Evolutionary conservation across 2,329 filamentous ascomycete genomes (phyloP).

Genomic region (Dothidotthia symphoricarpi): DNA sequence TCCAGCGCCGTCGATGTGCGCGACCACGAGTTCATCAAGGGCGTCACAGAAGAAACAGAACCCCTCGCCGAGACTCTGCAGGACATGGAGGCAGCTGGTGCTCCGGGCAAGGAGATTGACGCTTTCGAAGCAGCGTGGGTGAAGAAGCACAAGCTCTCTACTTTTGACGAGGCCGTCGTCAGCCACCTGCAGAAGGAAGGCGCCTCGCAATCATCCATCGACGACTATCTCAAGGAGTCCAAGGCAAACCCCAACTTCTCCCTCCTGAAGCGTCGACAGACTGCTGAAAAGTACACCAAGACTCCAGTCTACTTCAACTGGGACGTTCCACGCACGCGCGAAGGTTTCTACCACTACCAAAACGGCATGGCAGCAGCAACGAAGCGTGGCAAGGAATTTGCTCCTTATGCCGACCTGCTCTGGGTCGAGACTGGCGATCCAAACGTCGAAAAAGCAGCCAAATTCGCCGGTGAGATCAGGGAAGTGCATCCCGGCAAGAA

Average conservation of each 20-base stretch:
- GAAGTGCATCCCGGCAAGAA: slow-evolving; percentile 72
- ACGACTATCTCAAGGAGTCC: slow-evolving; percentile 65
- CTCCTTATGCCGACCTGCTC: slow-evolving; percentile 87
- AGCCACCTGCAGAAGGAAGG: slow-evolving; percentile 69
- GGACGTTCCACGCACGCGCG: slow-evolving; percentile 87
- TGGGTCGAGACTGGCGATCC: slow-evolving; percentile 97
- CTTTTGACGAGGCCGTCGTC: slow-evolving; percentile 86
- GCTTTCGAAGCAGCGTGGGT: slow-evolving; percentile 85
- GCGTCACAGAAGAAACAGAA: slow-evolving; percentile 73
- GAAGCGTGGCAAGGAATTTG: slow-evolving; percentile 89
- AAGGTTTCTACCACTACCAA: slow-evolving; percentile 89
- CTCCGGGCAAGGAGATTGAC: slow-evolving; percentile 77
- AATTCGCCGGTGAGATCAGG: slow-evolving; percentile 75
- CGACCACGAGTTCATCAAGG: slow-evolving; percentile 96
- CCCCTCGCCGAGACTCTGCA: slow-evolving; percentile 87
- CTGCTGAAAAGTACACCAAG: slow-evolving; percentile 67
- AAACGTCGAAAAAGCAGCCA: slow-evolving; percentile 70
- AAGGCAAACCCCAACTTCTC: slow-evolving; percentile 69
- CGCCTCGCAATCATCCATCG: slow-evolving; percentile 61
- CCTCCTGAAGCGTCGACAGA: slow-evolving; percentile 69
- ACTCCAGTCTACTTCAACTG: slow-evolving; percentile 78
- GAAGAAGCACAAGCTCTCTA: slow-evolving; percentile 77
- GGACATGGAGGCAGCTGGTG: slow-evolving; percentile 80
- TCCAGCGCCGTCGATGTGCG: slow-evolving; percentile 89
- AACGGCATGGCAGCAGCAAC: slow-evolving; percentile 83